Evolutionary conservation across 2,329 filamentous ascomycete genomes (phyloP), one percentile per base, ranked within the genome.

Genomic region (Coniella lustricola): DNA sequence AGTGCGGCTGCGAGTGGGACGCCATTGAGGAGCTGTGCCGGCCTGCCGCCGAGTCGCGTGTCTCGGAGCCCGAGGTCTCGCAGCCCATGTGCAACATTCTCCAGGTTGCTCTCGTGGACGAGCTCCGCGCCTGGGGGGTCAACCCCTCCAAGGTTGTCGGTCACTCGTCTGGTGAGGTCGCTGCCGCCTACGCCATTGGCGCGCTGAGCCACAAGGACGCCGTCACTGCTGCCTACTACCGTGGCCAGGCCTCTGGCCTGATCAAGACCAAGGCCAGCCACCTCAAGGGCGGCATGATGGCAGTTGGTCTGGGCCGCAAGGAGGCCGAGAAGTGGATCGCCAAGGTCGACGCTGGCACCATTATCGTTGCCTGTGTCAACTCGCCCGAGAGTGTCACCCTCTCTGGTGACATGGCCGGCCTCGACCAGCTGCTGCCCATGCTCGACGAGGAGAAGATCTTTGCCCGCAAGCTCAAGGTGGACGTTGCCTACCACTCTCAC

Each of bases 21-120:
- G 40, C 47, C 3, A n/a, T 18, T 10, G 56, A 60, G 3, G 56
- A 64, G 48, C 49, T 63, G 9, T 36, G 50, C n/a, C 50, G 44
- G 3, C 48, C 52, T 1, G 31, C 47, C 2, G 41, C 46, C 4
- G 57, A 57, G 4, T 52, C 48, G 22, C 55, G 55, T 2, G 51
- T 64, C 4, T 44, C 51, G 17, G 48, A 61, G 14, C 60, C 62
- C 3, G 60, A 57, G 13, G 37, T 65, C n/a, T 61, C 62, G 3
- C 64, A 67, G 31, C 61, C 64, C 1, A 54, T 64, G 1, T 64
- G 61, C 38, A 64, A 63, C 3, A 63, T 59, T 1, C 38, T 67
- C 0, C 59, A 66, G 44, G 50, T 63, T 3, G 52, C 59, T 4
- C 48, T 66, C 1, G 57, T 65, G 3, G 59, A 64, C 7, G 51